Conservation (phyloP, 768 basidiomycete species). For the Mycena indigotica region DNA sequence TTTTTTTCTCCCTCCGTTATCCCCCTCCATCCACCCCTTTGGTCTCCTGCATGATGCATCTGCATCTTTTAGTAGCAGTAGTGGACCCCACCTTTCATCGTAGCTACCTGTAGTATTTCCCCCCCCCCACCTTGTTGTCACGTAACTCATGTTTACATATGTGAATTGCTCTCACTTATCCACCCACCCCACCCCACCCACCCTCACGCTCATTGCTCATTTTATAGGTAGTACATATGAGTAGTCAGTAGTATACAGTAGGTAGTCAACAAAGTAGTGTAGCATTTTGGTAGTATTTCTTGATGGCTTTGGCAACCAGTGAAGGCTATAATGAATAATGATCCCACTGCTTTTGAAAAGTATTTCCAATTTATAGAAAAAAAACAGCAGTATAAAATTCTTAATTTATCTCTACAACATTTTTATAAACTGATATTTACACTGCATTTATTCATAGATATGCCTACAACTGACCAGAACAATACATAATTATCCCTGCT, state of each 20-base stretch:
- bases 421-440: no score
- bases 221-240: conserved; percentile 55
- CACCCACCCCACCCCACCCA: conserved; percentile 8
- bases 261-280: conserved; percentile 37
- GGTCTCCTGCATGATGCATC: conserved; percentile 56
- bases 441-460: no score
- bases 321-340: no score
- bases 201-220: conserved; percentile 32
- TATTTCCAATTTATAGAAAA: no score
- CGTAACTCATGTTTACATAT: no score
- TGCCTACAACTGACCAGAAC: no score
- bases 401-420: no score
- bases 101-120: conserved; percentile 17
- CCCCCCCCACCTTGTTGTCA: background rate
- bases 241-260: conserved; percentile 32
- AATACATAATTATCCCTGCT: no score
- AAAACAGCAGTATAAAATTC: no score
- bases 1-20: conserved; percentile 8
- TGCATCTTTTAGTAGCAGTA: conserved; percentile 48
- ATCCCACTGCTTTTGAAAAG: no score
- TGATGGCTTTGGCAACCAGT: no score
- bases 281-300: no score
- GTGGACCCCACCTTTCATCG: conserved; percentile 24
- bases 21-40: conserved; percentile 6
- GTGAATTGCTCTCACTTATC: background rate